phyloP scores from a whole-genome alignment of 2,329 filamentous ascomycete genomes.

The Didymella sp. region DNA sequence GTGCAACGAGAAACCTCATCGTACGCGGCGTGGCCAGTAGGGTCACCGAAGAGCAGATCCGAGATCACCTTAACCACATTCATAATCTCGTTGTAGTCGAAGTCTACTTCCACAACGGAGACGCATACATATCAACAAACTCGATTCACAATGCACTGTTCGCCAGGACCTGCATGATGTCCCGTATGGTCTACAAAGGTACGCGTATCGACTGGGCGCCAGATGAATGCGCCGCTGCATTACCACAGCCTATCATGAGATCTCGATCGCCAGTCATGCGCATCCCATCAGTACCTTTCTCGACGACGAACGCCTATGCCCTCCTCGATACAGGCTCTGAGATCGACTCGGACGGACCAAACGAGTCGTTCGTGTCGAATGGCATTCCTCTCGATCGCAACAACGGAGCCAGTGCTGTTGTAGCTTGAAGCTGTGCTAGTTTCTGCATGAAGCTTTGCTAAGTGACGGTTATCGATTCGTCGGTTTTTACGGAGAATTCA shows the following conservation, averaged over 20 bases:
- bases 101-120: slow-evolving; percentile 63
- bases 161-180: slow-evolving; percentile 80
- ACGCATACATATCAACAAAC: slow-evolving; percentile 76
- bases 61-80: slow-evolving; percentile 80
- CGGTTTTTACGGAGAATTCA: neutral
- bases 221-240: slow-evolving; percentile 74
- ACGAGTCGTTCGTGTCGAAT: slow-evolving; percentile 30
- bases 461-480: no score
- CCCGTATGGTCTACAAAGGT: slow-evolving; percentile 69
- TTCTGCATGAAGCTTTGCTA: no score
- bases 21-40: slow-evolving; percentile 64
- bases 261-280: slow-evolving; percentile 12
- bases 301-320: slow-evolving; percentile 43
- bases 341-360: slow-evolving; percentile 36
- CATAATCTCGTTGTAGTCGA: slow-evolving; percentile 77
- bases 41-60: slow-evolving; percentile 69
- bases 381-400: slow-evolving; percentile 29
- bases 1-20: slow-evolving; percentile 77
- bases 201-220: slow-evolving; percentile 72
- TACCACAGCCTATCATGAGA: slow-evolving; percentile 47
- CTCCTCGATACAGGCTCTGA: slow-evolving; percentile 40
- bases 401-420: slow-evolving; percentile 31
- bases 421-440: slow-evolving; percentile 20
- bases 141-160: slow-evolving; percentile 78
- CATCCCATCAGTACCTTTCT: slow-evolving; percentile 24